Base-by-base conservation (phyloP, 306 rosid species). In the Cercis canadensis region DNA sequence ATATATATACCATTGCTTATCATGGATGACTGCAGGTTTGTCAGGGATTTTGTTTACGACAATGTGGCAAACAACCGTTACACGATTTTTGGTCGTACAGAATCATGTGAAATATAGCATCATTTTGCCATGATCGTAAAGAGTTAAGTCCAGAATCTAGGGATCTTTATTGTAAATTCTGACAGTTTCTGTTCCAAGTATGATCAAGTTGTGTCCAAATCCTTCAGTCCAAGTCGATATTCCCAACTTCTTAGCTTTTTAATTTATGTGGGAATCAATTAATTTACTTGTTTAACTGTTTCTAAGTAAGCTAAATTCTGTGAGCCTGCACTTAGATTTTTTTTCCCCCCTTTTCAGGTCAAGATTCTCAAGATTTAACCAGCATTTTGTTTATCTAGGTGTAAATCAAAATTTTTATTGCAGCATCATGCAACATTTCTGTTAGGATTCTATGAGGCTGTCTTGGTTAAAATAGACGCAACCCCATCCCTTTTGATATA, bases 61-160 rank as follows among this genome's bases (percentile, higher is more conserved):
- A 90, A 87, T 63, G 84, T 94, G 74, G 98, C 98, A 53, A 82
- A 90, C 84, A 94, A 90, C 51, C 97, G 98, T n/a, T 90, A 94
- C 79, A 53, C 41, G 4, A 33, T 90, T 68, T 94, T 94, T 47
- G 98, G 97, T 31, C 92, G 95, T 59, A 76, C 98, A 2, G 98
- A 94, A 60, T 86, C 97, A 13, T 90, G 96, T 75, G 96, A 88
- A 81, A 81, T 89, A 82, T 87, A 86, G 75, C 64, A 41, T 43
- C 64, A 33, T 59, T 21, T 39, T 46, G 65, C 67, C 39, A 68
- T 47, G 66, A 62, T 64, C 24, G 37, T 36, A 51, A 18, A 14
- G 31, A 55, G 60, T 64, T 33, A 44, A 52, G 64, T 73, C 40
- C 47, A 56, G 16, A 65, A 69, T 36, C 46, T 33, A 71, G 49